Conservation (phyloP, 2,329 filamentous ascomycete genomes). For the Samsoniella hepiali region DNA sequence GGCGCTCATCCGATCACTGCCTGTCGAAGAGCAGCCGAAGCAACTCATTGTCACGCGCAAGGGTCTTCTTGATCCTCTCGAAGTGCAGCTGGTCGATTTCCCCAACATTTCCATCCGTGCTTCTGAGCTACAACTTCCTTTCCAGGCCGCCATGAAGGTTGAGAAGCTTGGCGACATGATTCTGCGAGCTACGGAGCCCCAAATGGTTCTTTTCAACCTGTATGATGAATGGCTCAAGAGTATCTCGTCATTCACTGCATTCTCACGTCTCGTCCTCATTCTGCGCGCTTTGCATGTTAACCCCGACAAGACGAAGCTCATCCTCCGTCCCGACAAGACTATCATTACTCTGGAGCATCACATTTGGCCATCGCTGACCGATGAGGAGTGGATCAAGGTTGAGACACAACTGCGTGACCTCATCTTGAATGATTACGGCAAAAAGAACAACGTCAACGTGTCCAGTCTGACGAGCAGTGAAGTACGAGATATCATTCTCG, state of each 20-base stretch:
- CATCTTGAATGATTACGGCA: constrained; percentile 97
- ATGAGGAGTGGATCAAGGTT: constrained; percentile 99
- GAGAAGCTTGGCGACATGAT: constrained; percentile 99
- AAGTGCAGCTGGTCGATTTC: constrained; percentile 96
- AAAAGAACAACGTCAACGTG: constrained; percentile 99
- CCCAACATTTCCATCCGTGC: constrained; percentile 98
- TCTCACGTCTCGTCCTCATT: constrained; percentile 91
- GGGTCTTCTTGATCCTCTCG: constrained; percentile 91
- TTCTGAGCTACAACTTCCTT: constrained; percentile 92
- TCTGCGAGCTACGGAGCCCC: constrained; percentile 92
- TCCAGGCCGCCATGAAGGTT: constrained; percentile 99
- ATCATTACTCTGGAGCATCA: constrained; percentile 98
- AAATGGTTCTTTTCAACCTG: constrained; percentile 99
- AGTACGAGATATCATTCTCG: constrained; percentile 95
- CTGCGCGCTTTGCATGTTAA: constrained; percentile 95
- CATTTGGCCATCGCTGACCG: constrained; percentile 91
- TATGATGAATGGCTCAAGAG: constrained; percentile 99
- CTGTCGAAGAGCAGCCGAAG: constrained; percentile 97
- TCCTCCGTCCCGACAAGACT: constrained; percentile 92
- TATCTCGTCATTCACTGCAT: constrained; percentile 97
- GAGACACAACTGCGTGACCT: constrained; percentile 93
- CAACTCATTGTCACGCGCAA: constrained; percentile 98
- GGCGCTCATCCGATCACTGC: constrained; percentile 88
- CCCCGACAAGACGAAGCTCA: constrained; percentile 95
- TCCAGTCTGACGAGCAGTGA: constrained; percentile 95